Evolutionary conservation across 306 rosid species (phyloP).

Genomic region (Dalbergia oliveri): DNA sequence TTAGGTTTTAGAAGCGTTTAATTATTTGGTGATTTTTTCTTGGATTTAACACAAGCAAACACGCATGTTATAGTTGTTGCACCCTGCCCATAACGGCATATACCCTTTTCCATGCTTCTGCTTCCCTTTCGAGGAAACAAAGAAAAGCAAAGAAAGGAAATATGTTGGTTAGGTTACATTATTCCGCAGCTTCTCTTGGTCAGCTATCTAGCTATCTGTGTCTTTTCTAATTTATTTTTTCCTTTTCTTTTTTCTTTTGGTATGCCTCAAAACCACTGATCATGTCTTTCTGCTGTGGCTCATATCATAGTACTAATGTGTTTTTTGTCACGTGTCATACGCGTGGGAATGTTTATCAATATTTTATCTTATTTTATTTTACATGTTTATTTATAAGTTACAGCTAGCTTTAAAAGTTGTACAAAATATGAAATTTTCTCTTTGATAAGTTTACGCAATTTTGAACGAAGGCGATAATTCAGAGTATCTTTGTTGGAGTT

Average conservation of each 20-base stretch:
- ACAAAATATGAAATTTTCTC: too few relatives aligned
- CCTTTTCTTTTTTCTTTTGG: not conserved
- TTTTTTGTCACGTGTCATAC: constrained; percentile 8
- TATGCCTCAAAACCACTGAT: constrained; percentile 13
- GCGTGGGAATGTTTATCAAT: constrained; percentile 14
- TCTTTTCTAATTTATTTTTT: not conserved
- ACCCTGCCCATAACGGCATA: constrained; percentile 36
- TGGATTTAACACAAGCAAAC: constrained; percentile 49
- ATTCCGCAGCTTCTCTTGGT: constrained; percentile 23
- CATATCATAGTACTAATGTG: not conserved
- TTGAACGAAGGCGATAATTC: too few relatives aligned
- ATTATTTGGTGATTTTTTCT: constrained; percentile 24
- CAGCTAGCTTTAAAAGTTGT: too few relatives aligned
- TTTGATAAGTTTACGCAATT: too few relatives aligned
- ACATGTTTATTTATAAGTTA: too few relatives aligned
- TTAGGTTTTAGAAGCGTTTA: constrained; percentile 11
- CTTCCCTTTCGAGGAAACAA: constrained; percentile 55
- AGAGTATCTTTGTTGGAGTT: too few relatives aligned
- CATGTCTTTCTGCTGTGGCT: constrained; percentile 20
- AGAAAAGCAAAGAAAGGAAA: not conserved
- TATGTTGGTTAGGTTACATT: constrained; percentile 34
- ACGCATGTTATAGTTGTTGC: constrained; percentile 50
- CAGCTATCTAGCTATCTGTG: not conserved
- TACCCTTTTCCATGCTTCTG: constrained; percentile 31
- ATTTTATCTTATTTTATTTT: not conserved